Conservation (phyloP, 495 filamentous ascomycete genomes). For the Aspergillus affinis region DNA sequence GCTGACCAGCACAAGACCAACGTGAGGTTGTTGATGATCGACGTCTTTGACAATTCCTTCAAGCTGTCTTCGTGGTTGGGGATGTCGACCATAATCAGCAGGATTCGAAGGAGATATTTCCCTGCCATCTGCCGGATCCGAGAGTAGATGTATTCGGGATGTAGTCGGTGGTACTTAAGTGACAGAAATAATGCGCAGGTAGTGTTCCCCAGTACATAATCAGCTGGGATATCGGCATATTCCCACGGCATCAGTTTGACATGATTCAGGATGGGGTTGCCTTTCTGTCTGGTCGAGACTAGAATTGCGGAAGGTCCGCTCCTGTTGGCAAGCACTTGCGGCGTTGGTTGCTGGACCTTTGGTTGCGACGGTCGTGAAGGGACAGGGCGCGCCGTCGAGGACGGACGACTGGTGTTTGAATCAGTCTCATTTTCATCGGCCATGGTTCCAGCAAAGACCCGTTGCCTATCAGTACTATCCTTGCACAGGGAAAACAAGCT, state of each 20-base stretch:
- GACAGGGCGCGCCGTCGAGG: conserved; percentile 16
- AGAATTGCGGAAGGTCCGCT: conserved; percentile 74
- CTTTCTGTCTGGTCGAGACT: conserved; percentile 85
- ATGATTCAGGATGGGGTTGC: conserved; percentile 86
- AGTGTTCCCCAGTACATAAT: conserved; percentile 85
- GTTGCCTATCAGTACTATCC: background rate
- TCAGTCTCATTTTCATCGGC: conserved; percentile 59
- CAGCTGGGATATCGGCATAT: conserved; percentile 89
- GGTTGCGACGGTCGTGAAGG: conserved; percentile 27
- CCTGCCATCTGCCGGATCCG: conserved; percentile 77
- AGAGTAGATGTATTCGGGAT: conserved; percentile 97
- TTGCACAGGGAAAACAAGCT: no score
- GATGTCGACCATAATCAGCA: conserved; percentile 92
- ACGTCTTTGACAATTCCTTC: conserved; percentile 82
- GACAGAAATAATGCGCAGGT: conserved; percentile 92
- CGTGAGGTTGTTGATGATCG: conserved; percentile 88
- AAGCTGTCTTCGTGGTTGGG: conserved; percentile 77
- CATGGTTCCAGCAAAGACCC: conserved; percentile 30
- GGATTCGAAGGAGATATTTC: conserved; percentile 78
- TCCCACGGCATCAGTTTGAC: conserved; percentile 90
- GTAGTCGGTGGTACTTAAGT: conserved; percentile 94
- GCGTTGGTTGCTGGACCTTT: conserved; percentile 81
- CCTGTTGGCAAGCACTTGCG: conserved; percentile 71
- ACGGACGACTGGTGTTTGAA: background rate
- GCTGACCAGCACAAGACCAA: conserved; percentile 92